Percentiles rank a stretch among this genome's conserved stretches.
These are phyloP conservation scores for Linum usitatissimum DNA, from an alignment of 345 rosid genomes.

Conservation along the genomic window DNA sequence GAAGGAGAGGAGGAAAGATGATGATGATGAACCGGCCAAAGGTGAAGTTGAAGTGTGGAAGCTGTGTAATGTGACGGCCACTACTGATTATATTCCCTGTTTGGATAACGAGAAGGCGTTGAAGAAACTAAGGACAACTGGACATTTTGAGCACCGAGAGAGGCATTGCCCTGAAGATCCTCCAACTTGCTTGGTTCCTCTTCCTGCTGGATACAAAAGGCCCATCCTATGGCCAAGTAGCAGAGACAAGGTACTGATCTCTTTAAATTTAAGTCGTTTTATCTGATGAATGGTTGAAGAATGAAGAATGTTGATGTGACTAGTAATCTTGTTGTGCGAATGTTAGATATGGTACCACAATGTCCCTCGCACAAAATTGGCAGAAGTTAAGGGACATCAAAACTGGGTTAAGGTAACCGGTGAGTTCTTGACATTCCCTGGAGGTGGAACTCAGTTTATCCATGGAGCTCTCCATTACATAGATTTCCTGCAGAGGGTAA, in stretches of 20 bases:
- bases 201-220: conserved; percentile 59
- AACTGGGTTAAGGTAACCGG: conserved; percentile 93
- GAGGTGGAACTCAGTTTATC: conserved; percentile 95
- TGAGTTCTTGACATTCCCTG: conserved; percentile 87
- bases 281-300: background rate
- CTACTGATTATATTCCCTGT: conserved; percentile 87
- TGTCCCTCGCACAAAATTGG: conserved; percentile 71
- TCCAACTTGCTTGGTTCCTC: conserved; percentile 62
- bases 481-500: conserved; percentile 62
- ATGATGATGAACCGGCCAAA: conserved; percentile 15
- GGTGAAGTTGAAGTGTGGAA: conserved; percentile 33
- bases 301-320: background rate
- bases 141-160: conserved; percentile 79
- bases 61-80: conserved; percentile 69
- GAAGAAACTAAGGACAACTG: conserved; percentile 33
- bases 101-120: conserved; percentile 77
- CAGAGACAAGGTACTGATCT: conserved; percentile 54
- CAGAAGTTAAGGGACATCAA: conserved; percentile 85
- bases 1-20: conserved; percentile 54
- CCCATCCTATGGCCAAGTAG: conserved; percentile 75
- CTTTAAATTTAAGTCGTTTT: background rate
- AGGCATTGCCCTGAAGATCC: conserved; percentile 85
- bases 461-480: conserved; percentile 91
- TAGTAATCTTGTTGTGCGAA: background rate
- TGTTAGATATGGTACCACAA: conserved; percentile 89